Evolutionary conservation across 805 yeast genomes (phyloP), one percentile per base, ranked within the genome.

Genomic region (Kodamaea kakaduensis): DNA sequence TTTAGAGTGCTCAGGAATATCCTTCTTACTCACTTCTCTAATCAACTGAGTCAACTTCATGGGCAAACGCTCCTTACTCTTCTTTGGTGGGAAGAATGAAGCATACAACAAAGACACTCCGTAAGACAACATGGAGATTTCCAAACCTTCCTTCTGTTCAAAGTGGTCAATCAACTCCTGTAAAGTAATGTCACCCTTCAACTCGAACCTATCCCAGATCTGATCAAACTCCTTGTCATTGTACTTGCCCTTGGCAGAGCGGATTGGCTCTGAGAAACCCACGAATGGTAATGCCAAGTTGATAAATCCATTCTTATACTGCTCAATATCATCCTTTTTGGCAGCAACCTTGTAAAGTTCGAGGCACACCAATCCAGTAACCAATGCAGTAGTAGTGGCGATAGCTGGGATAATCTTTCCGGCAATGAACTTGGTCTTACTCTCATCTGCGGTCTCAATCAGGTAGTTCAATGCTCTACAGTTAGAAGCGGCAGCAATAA

Each of bases 391-490:
- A 1, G 99, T 93, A 2, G 99, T 93, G 23, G 98, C 98, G 68
- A 93, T 93, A 14, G 98, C 98, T 10, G 99, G 99, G 47, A 93
- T 93, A 47, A 93, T 93, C 63, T 94, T 81, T 31, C 99, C 99
- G 5, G 99, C 99, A 58, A 93, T 90, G 52, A 90, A 87, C 67
- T 93, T 93, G 24, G 98, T 93, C 67, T 84, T 86, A 34, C 81
- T 79, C 44, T 80, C 77, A 54, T 90, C 97, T 23, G 90, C 97
- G 9, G 87, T 68, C 54, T 87, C 95, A 47, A 90, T 88, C 25
- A 78, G 74, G 56, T 90, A 90, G 64, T 88, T 90, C 63, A 78
- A 70, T 18, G 99, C 99, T 59, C 99, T 81, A 62, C 95, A 78
- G 59, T 93, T 93, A 3, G 97, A 90, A 15, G 97, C 95, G 14